Evolutionary conservation across 2,329 filamentous ascomycete species (phyloP), one percentile per base, ranked within the genome.

Genomic region (Pyrenophora seminiperda): DNA sequence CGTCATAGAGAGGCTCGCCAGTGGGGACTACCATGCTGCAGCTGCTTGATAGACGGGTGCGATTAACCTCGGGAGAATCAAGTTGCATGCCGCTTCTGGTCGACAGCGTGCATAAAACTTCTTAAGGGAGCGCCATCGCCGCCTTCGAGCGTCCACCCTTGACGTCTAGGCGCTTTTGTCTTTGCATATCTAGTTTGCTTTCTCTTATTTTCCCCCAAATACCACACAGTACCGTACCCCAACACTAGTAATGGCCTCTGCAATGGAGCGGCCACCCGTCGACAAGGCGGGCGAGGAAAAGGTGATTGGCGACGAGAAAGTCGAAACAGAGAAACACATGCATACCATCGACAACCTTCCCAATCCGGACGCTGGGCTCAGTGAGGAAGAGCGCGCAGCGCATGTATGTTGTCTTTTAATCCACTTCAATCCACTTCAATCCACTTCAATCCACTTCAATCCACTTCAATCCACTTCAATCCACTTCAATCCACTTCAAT

Each of bases 331-430:
- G 29, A 54, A 56, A 30, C 40, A 59, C 15, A 18, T 45, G 2
- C 54, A 59, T 13, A 50, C 57, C 1, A 52, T 62, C 22, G 58
- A 59, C 11, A 62, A 66, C 41, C 47, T 68, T 10, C 60, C 78
- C 7, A 83, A 87, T 61, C 83, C 83, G 0, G 88, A 91, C 71
- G 85, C 81, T 39, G 83, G 84, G 6, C 72, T 89, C 59, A 85
- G 79, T 31, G 80, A 81, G 1, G 84, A 83, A 55, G 87, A 90
- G 67, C 80, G 76, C 57, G 81, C 80, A 19, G 79, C 73, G 40
- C 81, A 84, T 62, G 87, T 89, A 74, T 56, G 81, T 14, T 24
- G 18, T 50, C 11, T 11, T 19, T 31, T 17, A 7, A 27, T 34
- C 43, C 10, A 36, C n/a, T n/a, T n/a, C n/a, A 20, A 10, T 15